Evolutionary conservation across 192 early-diverging fungal species (phyloP).

Genomic region (Coemansia sp.): DNA sequence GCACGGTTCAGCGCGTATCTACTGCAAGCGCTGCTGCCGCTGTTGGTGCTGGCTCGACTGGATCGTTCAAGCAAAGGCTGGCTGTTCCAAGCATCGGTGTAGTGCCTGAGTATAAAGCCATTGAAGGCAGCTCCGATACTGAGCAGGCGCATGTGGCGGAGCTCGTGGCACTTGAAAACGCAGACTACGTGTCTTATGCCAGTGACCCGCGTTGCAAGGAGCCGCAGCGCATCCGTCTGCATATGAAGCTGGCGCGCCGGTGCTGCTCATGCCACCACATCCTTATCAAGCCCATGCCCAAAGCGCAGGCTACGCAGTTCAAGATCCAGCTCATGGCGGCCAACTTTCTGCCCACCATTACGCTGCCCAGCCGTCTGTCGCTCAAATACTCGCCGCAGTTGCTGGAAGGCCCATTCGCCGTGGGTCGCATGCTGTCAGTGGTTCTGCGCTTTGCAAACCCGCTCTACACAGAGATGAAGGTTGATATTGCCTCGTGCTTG

Average conservation of each 20-base stretch:
- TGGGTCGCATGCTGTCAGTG: slow-evolving; percentile 45
- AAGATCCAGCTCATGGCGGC: slow-evolving; percentile 86
- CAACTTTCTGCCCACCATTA: slow-evolving; percentile 78
- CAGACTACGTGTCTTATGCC: slow-evolving; percentile 55
- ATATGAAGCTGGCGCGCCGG: slow-evolving; percentile 81
- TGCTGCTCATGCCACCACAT: slow-evolving; percentile 87
- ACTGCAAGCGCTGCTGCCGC: slow-evolving; percentile 3
- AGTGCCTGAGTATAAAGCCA: slow-evolving; percentile 29
- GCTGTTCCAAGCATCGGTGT: not conserved
- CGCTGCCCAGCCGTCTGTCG: slow-evolving; percentile 30
- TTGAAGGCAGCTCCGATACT: not conserved
- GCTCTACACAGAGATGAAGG: slow-evolving; percentile 65
- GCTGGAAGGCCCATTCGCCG: slow-evolving; percentile 33
- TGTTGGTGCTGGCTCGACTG: too few relatives aligned
- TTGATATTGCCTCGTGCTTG: slow-evolving; percentile 56
- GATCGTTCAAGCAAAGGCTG: slow-evolving; percentile 32
- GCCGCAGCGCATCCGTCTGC: slow-evolving; percentile 83
- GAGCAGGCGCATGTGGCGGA: slow-evolving; percentile 14
- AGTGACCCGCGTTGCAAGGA: slow-evolving; percentile 36
- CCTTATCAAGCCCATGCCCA: slow-evolving; percentile 88
- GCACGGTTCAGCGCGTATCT: slow-evolving; percentile 64
- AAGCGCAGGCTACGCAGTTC: slow-evolving; percentile 82
- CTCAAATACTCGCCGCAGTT: slow-evolving; percentile 13
- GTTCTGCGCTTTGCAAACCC: slow-evolving; percentile 80
- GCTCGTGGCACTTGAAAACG: slow-evolving; percentile 19